Base-by-base conservation (phyloP, 2,329 filamentous ascomycete species). In the Fusarium sp. region DNA sequence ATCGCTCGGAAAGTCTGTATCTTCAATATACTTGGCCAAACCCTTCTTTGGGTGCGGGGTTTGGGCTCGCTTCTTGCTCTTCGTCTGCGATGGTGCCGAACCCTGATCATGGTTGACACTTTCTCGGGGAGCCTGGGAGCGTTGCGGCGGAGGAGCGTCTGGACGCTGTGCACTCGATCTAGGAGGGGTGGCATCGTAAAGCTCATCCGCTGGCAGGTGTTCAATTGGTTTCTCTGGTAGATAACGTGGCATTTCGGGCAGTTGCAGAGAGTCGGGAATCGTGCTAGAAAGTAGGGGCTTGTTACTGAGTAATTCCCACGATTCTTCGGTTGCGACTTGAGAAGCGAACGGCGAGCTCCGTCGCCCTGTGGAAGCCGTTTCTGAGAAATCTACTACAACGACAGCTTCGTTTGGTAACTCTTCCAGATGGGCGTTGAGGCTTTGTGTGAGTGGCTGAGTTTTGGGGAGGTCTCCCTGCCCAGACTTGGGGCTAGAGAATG, bases 291-390 rank as follows among this genome's bases (percentile, higher is more conserved):
- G 41, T 20, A 71, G 37, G 18, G 73, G 69, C 11, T 70, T 67
- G 18, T 69, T 67, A 5, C 72, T 62, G 1, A 54, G 27, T 7
- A 76, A 70, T 4, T 77, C 70, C 76, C 76, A 80, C 2, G 66
- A 48, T 1, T 68, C 66, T 8, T 72, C 71, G 1, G 43, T 27
- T 6, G 50, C 66, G 13, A 56, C 14, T 23, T 9, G 32, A 37
- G 45, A 75, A 61, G 32, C 10, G 39, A 66, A 73, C 5, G 81
- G 81, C 5, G 82, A 83, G 43, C 82, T 83, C 23, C 82, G 78
- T 30, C 68, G 67, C 27, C 72, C 45, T 2, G 82, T 82, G 3
- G 82, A 82, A 13, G 81, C 81, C n/a, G 82, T 83, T 59, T 83
- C 82, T 0, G 82, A 83, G 23, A 83, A 81, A 41, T 83, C 82